Conservation (phyloP, 2,329 filamentous ascomycete species). For the Colletotrichum melonis region DNA sequence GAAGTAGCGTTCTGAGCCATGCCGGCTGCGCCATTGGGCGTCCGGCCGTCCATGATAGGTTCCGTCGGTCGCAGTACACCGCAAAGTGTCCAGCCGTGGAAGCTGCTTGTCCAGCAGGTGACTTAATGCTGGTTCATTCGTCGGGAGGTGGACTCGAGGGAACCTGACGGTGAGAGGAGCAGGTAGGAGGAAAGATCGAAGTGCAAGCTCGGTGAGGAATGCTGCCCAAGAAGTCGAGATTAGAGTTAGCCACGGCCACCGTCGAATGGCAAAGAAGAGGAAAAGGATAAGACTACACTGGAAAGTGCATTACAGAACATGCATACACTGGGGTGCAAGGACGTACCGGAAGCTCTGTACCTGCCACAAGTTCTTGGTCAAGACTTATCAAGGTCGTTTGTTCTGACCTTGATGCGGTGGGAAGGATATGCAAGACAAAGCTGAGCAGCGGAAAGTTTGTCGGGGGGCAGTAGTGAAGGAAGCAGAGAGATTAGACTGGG, state of each 20-base stretch:
- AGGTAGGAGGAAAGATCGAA: background rate
- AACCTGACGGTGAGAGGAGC: background rate
- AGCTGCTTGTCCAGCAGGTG: constrained; percentile 29
- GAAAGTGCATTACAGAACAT: background rate
- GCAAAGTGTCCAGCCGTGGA: constrained; percentile 10
- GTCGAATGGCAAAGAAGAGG: background rate
- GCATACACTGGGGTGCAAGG: background rate
- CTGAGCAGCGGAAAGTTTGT: background rate
- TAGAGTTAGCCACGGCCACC: constrained; percentile 11
- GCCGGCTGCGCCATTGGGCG: constrained; percentile 47
- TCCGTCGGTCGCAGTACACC: constrained; percentile 25
- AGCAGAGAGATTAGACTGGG: background rate
- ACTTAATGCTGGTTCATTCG: constrained; percentile 24
- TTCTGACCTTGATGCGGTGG: background rate
- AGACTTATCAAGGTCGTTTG: background rate
- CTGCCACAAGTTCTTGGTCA: background rate
- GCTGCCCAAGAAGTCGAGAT: constrained; percentile 24
- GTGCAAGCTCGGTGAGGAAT: constrained; percentile 18
- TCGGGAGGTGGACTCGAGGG: constrained; percentile 1
- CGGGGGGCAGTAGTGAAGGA: background rate
- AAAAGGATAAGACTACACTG: background rate
- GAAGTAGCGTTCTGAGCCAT: constrained; percentile 38
- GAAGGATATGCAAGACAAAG: background rate
- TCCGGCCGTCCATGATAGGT: constrained; percentile 45
- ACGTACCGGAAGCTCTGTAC: background rate